These are phyloP conservation scores for Aspergillus tubingensis DNA, from an alignment of 2,329 filamentous ascomycete species.

Conservation along the genomic window DNA sequence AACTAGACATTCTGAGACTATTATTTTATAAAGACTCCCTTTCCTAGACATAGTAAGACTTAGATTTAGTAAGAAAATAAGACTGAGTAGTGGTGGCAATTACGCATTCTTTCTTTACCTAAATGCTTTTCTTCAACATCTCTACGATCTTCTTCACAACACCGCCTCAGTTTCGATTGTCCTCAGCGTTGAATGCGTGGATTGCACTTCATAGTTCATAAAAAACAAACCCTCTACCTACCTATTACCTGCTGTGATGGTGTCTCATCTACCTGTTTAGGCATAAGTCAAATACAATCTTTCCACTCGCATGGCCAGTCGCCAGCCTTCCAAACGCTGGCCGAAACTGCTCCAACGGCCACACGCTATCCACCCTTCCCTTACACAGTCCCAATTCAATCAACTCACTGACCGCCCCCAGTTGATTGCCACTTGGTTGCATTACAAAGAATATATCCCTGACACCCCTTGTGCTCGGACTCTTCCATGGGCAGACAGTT, in stretches of 20 bases:
- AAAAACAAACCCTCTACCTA: too few relatives aligned
- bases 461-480: conserved; percentile 25
- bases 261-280: conserved; percentile 9
- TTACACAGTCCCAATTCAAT: conserved; percentile 42
- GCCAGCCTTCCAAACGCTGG: conserved; percentile 44
- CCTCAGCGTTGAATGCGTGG: too few relatives aligned
- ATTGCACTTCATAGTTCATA: too few relatives aligned
- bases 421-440: conserved; percentile 37
- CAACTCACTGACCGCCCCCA: conserved; percentile 41
- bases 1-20: too few relatives aligned
- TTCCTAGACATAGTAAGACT: too few relatives aligned
- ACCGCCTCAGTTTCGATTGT: too few relatives aligned
- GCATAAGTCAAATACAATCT: conserved; percentile 42
- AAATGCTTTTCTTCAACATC: too few relatives aligned
- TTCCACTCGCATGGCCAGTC: conserved; percentile 45
- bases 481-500: conserved; percentile 31
- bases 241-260: too few relatives aligned
- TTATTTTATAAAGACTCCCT: too few relatives aligned
- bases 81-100: too few relatives aligned
- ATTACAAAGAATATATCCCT: conserved; percentile 48
- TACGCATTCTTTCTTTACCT: accelerated
- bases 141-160: too few relatives aligned
- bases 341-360: conserved; percentile 42
- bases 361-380: conserved; percentile 46
- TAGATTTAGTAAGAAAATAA: too few relatives aligned